phyloP scores from a whole-genome alignment of 202 grass and related monocot species.

The Schoenoplectus tabernaemontani region DNA sequence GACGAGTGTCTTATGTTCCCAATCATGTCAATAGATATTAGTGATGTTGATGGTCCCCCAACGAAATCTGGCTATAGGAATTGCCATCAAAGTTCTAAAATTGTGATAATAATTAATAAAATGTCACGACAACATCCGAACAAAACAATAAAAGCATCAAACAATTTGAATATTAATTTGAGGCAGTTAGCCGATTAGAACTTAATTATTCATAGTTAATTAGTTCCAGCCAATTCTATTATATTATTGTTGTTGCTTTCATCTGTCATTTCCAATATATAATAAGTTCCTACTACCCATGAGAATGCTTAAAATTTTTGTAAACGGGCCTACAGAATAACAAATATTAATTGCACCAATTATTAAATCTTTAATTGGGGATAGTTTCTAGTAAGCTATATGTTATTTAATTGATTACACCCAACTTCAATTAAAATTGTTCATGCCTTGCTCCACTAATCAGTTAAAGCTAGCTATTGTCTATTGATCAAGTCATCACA shows the following conservation, averaged over 20 bases:
- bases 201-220: slow-evolving; percentile 14
- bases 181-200: slow-evolving; percentile 3
- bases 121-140: neutral
- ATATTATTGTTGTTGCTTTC: slow-evolving; percentile 8
- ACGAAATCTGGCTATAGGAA: neutral
- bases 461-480: neutral
- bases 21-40: neutral
- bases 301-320: neutral
- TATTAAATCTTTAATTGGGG: neutral
- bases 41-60: neutral
- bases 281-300: slow-evolving; percentile 1
- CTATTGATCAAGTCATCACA: neutral
- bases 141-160: neutral
- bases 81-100: neutral
- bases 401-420: neutral
- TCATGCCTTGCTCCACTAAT: neutral
- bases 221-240: neutral
- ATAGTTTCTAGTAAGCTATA: neutral
- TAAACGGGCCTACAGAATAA: neutral
- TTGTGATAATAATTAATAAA: neutral
- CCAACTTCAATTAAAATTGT: neutral
- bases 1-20: neutral
- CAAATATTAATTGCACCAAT: neutral
- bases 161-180: neutral
- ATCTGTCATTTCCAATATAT: slow-evolving; percentile 15